These are phyloP conservation scores for Hyaloscypha hepaticicola DNA, from an alignment of 495 filamentous ascomycete genomes.

Conservation along the genomic window DNA sequence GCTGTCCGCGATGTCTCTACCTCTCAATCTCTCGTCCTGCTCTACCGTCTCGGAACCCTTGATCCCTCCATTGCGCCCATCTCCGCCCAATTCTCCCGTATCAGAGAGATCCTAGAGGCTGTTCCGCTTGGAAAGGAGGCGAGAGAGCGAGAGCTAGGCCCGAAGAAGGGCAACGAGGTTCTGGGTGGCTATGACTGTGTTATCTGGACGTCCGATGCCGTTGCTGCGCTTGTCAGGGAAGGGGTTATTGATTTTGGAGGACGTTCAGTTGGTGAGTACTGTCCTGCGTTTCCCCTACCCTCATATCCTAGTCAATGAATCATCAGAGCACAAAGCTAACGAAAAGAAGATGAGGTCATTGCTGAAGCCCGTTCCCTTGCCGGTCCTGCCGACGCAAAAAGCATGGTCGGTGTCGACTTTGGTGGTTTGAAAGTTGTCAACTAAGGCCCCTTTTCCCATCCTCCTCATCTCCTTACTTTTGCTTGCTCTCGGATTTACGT, in stretches of 20 bases:
- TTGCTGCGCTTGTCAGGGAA: slow-evolving; percentile 12
- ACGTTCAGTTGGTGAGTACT: slow-evolving; percentile 14
- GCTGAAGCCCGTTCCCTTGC: slow-evolving; percentile 16
- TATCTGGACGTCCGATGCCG: slow-evolving; percentile 27
- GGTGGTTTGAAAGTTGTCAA: slow-evolving; percentile 24
- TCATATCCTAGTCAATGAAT: neutral
- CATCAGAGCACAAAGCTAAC: neutral
- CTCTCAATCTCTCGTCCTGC: slow-evolving; percentile 17
- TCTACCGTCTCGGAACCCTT: slow-evolving; percentile 19
- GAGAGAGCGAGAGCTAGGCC: slow-evolving; percentile 3
- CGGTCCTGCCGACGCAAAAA: slow-evolving; percentile 25
- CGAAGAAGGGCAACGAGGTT: slow-evolving; percentile 15
- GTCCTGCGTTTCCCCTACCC: neutral
- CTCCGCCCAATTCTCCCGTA: slow-evolving; percentile 6
- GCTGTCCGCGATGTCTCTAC: slow-evolving; percentile 19
- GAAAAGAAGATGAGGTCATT: slow-evolving; percentile 19
- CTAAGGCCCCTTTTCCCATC: neutral
- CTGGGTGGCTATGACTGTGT: slow-evolving; percentile 30
- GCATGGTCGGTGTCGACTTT: slow-evolving; percentile 28
- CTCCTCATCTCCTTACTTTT: neutral
- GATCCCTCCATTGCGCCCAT: neutral
- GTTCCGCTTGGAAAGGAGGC: slow-evolving; percentile 19
- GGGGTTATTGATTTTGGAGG: slow-evolving; percentile 21
- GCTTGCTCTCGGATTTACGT: neutral
- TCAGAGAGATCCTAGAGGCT: slow-evolving; percentile 9